Evolutionary conservation across 768 basidiomycete species (phyloP).

Genomic region (Agaricus subrufescens): DNA sequence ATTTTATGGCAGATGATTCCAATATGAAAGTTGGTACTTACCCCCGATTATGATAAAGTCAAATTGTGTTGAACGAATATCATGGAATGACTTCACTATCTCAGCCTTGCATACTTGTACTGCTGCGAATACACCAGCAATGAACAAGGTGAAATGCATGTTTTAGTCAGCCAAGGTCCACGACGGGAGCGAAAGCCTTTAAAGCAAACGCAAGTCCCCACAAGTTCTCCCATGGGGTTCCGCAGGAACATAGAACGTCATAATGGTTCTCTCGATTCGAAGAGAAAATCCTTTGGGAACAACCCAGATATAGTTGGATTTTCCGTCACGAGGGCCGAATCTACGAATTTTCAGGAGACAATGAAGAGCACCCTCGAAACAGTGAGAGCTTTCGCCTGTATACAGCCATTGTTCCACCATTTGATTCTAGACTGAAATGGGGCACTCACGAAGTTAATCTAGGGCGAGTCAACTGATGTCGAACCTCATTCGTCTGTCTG

Average conservation of each 20-base stretch:
- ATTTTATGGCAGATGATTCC: neutral
- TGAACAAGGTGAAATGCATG: neutral
- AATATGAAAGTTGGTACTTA: neutral
- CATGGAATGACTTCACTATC: conserved; percentile 4
- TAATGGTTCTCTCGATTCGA: neutral
- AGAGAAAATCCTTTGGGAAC: neutral
- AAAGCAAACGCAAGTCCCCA: neutral
- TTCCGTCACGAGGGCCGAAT: no score
- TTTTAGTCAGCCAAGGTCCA: neutral
- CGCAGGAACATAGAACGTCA: neutral
- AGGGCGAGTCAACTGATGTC: no score
- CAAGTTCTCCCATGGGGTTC: conserved; percentile 4
- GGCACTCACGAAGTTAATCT: no score
- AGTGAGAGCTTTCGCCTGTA: no score
- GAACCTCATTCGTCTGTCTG: no score
- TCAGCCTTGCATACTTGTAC: neutral
- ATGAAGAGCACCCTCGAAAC: no score
- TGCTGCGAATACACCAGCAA: neutral
- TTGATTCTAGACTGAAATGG: no score
- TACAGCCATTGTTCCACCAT: no score
- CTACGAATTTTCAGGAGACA: no score
- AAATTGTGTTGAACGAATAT: conserved; percentile 1
- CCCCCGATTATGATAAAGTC: conserved; percentile 15
- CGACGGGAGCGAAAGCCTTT: neutral
- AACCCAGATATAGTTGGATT: no score